Percentiles rank a stretch among this genome's conserved stretches.
Conservation (phyloP, 2,329 filamentous ascomycete genomes). For the Cercospora berteroae region DNA sequence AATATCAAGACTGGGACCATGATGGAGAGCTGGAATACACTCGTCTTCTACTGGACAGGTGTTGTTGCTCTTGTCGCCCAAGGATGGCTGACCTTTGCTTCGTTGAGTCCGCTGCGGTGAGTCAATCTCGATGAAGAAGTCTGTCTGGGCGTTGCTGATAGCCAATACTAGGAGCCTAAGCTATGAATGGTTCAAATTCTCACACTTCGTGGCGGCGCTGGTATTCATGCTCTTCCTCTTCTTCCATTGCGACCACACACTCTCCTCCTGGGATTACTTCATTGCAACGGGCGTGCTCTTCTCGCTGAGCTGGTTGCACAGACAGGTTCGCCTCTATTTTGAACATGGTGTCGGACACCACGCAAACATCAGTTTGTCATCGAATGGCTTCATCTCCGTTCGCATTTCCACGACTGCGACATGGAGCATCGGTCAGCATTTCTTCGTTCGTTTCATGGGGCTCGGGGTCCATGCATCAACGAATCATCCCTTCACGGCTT, state of each 20-base stretch:
- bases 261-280: conserved; percentile 62
- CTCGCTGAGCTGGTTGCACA: conserved; percentile 47
- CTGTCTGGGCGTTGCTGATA: not conserved
- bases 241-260: conserved; percentile 56
- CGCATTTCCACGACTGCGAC: conserved; percentile 44
- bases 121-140: conserved; percentile 21
- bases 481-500: conserved; percentile 57
- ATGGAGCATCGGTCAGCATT: conserved; percentile 56
- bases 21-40: conserved; percentile 46
- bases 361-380: conserved; percentile 45
- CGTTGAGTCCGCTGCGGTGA: conserved; percentile 52
- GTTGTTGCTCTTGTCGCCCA: conserved; percentile 55
- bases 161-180: conserved; percentile 45
- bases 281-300: conserved; percentile 57
- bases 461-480: conserved; percentile 47
- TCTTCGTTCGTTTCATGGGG: conserved; percentile 54
- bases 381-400: conserved; percentile 45
- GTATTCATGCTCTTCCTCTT: conserved; percentile 60
- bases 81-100: conserved; percentile 57
- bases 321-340: conserved; percentile 49
- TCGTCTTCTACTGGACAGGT: conserved; percentile 56
- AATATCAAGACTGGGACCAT: conserved; percentile 52
- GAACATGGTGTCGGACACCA: conserved; percentile 49
- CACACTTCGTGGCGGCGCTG: conserved; percentile 53
- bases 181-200: conserved; percentile 62